Evolutionary conservation across 306 rosid species (phyloP).

Genomic region (Castanospermum australe): DNA sequence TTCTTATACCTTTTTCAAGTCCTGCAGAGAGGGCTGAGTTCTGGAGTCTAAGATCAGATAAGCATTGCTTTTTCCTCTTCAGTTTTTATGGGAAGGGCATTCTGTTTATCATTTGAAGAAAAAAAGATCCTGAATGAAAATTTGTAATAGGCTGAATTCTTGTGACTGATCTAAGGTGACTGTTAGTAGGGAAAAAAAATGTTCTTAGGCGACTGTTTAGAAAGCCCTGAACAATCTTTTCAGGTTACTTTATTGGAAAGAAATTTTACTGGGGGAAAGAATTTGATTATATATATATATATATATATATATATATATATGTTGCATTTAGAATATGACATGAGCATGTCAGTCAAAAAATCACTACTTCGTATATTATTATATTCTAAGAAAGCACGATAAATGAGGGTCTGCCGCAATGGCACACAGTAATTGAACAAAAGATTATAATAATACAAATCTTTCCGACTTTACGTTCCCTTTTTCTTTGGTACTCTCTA

Average conservation of each 20-base stretch:
- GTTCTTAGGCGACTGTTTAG: neutral
- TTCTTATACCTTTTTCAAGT: neutral
- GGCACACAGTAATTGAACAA: conserved; percentile 2
- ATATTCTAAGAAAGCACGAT: neutral
- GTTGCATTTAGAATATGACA: neutral
- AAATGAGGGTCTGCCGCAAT: neutral
- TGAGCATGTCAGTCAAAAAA: neutral
- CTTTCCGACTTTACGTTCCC: conserved; percentile 31
- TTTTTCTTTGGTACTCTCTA: conserved; percentile 28
- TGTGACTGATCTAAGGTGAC: neutral
- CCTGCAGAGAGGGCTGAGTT: neutral
- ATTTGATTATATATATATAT: neutral
- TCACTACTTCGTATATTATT: neutral
- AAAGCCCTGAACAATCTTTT: conserved; percentile 1
- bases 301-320: neutral
- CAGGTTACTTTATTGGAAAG: conserved; percentile 13
- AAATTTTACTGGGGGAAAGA: neutral
- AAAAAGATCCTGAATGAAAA: neutral
- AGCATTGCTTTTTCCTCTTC: neutral
- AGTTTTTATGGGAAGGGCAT: neutral
- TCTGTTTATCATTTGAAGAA: neutral
- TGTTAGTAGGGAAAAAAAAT: neutral
- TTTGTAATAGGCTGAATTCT: neutral
- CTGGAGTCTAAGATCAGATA: neutral
- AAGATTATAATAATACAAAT: conserved; percentile 26